Evolutionary conservation across 2,329 filamentous ascomycete species (phyloP).

Genomic region (Xenosphaeropsis pyriputrescens): DNA sequence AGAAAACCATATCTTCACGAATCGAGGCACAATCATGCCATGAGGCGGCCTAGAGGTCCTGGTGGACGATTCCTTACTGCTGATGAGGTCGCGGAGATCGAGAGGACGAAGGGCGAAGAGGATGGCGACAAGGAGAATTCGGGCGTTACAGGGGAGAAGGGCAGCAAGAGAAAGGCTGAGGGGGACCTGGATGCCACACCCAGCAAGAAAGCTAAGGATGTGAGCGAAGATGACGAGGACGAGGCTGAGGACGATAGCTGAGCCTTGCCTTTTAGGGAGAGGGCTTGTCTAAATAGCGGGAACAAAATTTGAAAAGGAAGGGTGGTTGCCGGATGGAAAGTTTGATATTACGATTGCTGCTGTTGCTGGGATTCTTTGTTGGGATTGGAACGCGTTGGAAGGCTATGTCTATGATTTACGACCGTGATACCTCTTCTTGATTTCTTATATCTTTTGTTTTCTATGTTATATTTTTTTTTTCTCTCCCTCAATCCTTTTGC

Average conservation of each 20-base stretch:
- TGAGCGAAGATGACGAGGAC: conserved; percentile 23
- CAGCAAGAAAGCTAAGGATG: conserved; percentile 36
- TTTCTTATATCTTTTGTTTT: no score
- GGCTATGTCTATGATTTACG: no score
- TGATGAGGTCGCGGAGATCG: conserved; percentile 86
- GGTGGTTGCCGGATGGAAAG: no score
- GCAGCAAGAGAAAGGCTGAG: conserved; percentile 43
- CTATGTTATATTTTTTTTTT: no score
- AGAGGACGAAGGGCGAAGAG: conserved; percentile 38
- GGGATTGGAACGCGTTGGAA: no score
- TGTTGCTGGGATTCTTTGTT: no score
- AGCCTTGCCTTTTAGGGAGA: neutral
- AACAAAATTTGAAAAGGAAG: no score
- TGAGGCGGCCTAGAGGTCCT: conserved; percentile 85
- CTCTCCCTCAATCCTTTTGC: no score
- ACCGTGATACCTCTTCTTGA: no score
- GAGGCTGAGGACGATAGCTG: conserved; percentile 10
- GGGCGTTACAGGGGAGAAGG: conserved; percentile 17
- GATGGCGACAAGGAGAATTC: conserved; percentile 22
- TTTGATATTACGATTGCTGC: no score
- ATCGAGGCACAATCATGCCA: conserved; percentile 94
- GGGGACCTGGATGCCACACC: conserved; percentile 29
- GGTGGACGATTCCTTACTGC: conserved; percentile 93
- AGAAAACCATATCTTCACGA: conserved; percentile 96
- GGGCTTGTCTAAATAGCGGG: no score